Base-by-base conservation (phyloP, 169 alveolate genomes). In the Plasmodium inui region DNA sequence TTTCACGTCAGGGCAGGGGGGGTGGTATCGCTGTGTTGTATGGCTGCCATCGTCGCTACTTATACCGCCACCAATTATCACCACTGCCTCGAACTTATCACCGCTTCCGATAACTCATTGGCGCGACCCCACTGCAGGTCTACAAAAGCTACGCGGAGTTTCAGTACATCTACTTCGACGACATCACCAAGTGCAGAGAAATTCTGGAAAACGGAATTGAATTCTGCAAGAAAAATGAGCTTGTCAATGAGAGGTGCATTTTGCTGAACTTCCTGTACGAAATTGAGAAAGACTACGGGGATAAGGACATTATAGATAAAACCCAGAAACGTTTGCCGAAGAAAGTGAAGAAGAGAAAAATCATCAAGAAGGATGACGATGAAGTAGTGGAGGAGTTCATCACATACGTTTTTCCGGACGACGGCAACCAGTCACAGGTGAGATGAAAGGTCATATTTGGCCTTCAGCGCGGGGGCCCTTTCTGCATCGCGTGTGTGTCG, bases 391-490 rank as follows among this genome's bases (percentile, higher is more conserved):
- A 92, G 76, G 97, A 96, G 91, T 96, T 86, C 82, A 93, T 95
- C 55, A 94, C 95, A 7, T 96, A 95, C 84, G 96, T 96, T 28
- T 96, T 96, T 95, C 97, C 97, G 17, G 97, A 96, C 88, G 97
- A 96, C 89, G 96, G 96, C 37, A 79, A 73, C 46, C 96, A 95
- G 67, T 86, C 95, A 92, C 95, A 84, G 91, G 95, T 92, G 53
- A 92, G 28, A 37, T 5, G 22, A 22, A 2, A 46, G 37, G 3
- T 22, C 5, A 32, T n/a, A 26, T 67, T 67, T 22, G 7, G 8
- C 7, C 80, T 41, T 37, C 50, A 37, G n/a, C 55, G 1, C 32
- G 30, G 53, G 17, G 26, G 0, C 55, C 26, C 37, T 34, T 14
- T 74, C 57, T 26, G 22, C 22, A 17, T 55, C n/a, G 30, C 26